A percentile compares a stretch with the other conserved stretches of the same genome.
These are phyloP conservation scores for Wickerhamomyces ciferrii DNA, from an alignment of 805 yeast genomes.

Conservation along the genomic window DNA sequence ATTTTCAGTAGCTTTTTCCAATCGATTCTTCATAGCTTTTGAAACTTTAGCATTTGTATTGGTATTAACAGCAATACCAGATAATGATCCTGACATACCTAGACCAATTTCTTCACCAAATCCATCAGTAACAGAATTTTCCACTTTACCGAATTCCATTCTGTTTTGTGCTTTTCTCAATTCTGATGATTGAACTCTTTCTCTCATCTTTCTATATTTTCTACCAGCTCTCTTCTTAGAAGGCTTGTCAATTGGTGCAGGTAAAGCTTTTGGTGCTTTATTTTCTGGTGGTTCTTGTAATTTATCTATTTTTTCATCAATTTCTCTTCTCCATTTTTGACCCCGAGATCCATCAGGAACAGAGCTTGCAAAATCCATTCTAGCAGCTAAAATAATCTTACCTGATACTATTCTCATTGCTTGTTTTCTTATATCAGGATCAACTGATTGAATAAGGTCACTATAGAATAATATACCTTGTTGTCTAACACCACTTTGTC, in stretches of 20 bases:
- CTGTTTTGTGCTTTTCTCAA: slow-evolving; percentile 78
- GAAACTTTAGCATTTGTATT: slow-evolving; percentile 56
- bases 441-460: slow-evolving; percentile 53
- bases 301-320: slow-evolving; percentile 61
- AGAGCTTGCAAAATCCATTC: slow-evolving; percentile 59
- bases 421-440: slow-evolving; percentile 55
- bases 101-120: slow-evolving; percentile 81
- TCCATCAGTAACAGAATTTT: slow-evolving; percentile 53
- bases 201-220: slow-evolving; percentile 72
- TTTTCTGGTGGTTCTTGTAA: slow-evolving; percentile 73
- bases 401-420: slow-evolving; percentile 78
- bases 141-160: slow-evolving; percentile 76
- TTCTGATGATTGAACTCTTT: slow-evolving; percentile 77
- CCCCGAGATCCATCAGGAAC: slow-evolving; percentile 52
- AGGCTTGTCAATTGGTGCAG: slow-evolving; percentile 62
- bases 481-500: slow-evolving; percentile 45
- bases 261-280: slow-evolving; percentile 55
- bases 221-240: slow-evolving; percentile 87
- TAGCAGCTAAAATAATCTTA: slow-evolving; percentile 74
- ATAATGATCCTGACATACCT: slow-evolving; percentile 49
- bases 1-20: slow-evolving; percentile 18
- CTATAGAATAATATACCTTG: slow-evolving; percentile 66
- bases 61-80: slow-evolving; percentile 27
- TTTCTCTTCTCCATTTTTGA: slow-evolving; percentile 49
- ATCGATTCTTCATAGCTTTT: slow-evolving; percentile 51